Conservation (phyloP, 805 yeast species). For the Lipomyces lipofer region DNA sequence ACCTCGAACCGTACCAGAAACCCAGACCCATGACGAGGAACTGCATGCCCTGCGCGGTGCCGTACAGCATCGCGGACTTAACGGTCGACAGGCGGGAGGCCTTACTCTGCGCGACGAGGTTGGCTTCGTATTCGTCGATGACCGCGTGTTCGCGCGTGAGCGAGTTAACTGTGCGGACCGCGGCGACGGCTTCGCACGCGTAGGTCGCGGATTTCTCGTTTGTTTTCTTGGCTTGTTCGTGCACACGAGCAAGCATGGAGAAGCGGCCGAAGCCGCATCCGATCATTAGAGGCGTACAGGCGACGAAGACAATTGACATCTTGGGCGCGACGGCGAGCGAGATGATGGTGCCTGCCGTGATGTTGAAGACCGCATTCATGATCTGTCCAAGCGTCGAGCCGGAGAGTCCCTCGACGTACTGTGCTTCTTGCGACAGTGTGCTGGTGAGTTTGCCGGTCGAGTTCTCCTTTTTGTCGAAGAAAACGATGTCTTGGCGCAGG, state of each 20-base stretch:
- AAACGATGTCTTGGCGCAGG: slow-evolving; percentile 43
- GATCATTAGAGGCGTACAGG: slow-evolving; percentile 41
- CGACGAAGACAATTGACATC: slow-evolving; percentile 44
- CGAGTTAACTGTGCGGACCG: slow-evolving; percentile 47
- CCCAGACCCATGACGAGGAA: slow-evolving; percentile 46
- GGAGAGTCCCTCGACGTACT: slow-evolving; percentile 34
- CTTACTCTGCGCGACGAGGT: slow-evolving; percentile 13
- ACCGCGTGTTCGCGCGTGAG: slow-evolving; percentile 46
- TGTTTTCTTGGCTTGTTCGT: slow-evolving; percentile 41
- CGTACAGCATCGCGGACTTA: slow-evolving; percentile 21
- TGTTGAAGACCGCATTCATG: slow-evolving; percentile 39
- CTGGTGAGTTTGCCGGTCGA: slow-evolving; percentile 44
- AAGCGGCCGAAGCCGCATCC: slow-evolving; percentile 46
- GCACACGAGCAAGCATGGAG: slow-evolving; percentile 38
- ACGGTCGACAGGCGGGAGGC: slow-evolving; percentile 4
- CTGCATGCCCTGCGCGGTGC: slow-evolving; percentile 16
- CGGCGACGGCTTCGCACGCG: slow-evolving; percentile 45
- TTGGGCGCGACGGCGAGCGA: slow-evolving; percentile 44
- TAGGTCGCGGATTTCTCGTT: slow-evolving; percentile 44
- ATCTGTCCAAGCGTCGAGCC: slow-evolving; percentile 47
- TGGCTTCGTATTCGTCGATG: slow-evolving; percentile 34
- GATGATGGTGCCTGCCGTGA: slow-evolving; percentile 43
- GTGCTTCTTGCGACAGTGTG: slow-evolving; percentile 41
- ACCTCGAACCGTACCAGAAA: slow-evolving; percentile 48
- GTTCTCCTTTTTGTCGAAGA: slow-evolving; percentile 42